A percentile compares a stretch with the other conserved stretches of the same genome.
These are phyloP conservation scores for Paraphoma sp. DNA, from an alignment of 2,329 filamentous ascomycete genomes.

Conservation along the genomic window DNA sequence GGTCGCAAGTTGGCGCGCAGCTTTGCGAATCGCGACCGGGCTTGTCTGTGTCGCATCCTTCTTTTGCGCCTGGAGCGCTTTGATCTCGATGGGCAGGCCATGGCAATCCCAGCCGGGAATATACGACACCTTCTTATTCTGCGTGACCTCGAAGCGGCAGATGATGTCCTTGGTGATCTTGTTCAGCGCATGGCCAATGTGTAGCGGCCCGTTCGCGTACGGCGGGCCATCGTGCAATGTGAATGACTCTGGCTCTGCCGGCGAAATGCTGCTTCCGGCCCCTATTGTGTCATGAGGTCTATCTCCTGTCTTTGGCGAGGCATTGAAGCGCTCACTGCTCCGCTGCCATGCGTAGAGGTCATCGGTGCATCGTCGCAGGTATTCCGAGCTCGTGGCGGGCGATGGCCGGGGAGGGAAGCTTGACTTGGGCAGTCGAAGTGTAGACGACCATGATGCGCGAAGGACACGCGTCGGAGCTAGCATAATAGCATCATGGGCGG, in stretches of 20 bases:
- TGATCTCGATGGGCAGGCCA: conserved; percentile 94
- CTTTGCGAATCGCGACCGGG: conserved; percentile 65
- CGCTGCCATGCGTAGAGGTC: conserved; percentile 90
- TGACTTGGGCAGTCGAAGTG: conserved; percentile 58
- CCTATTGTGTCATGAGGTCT: background rate
- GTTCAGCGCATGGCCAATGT: conserved; percentile 94
- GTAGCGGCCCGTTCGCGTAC: conserved; percentile 91
- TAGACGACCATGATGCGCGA: conserved; percentile 52
- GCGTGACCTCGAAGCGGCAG: conserved; percentile 77
- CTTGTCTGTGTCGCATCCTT: conserved; percentile 46
- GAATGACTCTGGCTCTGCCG: conserved; percentile 65
- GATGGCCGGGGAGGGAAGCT: conserved; percentile 55
- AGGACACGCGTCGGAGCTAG: conserved; percentile 45
- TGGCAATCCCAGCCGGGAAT: conserved; percentile 98
- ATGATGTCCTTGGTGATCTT: conserved; percentile 98
- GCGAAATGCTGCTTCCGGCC: background rate
- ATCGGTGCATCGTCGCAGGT: conserved; percentile 81
- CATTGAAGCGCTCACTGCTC: conserved; percentile 38
- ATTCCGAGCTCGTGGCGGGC: conserved; percentile 44
- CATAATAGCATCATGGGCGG: conserved; percentile 47
- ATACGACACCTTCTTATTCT: conserved; percentile 79
- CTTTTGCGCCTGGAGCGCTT: conserved; percentile 73
- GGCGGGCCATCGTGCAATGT: conserved; percentile 94
- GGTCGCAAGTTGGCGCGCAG: conserved; percentile 70
- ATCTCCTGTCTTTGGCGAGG: background rate